Evolutionary conservation across 768 basidiomycete genomes (phyloP).

Genomic region (Pulveroboletus sp.): DNA sequence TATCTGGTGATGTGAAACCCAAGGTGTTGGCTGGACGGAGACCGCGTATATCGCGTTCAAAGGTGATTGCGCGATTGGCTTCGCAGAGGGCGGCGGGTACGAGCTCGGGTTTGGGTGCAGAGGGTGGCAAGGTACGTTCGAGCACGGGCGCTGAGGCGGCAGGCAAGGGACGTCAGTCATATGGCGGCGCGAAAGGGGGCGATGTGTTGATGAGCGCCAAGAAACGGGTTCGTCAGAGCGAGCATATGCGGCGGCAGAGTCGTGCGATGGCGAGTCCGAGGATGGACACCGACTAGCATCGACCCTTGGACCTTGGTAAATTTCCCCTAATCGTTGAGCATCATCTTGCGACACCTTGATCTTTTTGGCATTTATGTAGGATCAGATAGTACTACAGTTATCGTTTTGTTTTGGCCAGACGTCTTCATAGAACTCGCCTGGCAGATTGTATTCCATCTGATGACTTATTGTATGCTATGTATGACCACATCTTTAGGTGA

Average conservation of each 20-base stretch:
- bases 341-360: slow-evolving; percentile 11
- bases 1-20: slow-evolving; percentile 19
- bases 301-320: too few species aligned
- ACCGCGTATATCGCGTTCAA: slow-evolving; percentile 79
- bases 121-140: slow-evolving; percentile 41
- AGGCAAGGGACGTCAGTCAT: slow-evolving; percentile 23
- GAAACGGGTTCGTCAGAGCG: slow-evolving; percentile 74
- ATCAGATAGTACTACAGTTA: slow-evolving; percentile 14
- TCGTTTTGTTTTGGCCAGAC: not conserved
- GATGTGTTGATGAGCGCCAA: slow-evolving; percentile 61
- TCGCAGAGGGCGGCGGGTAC: slow-evolving; percentile 56
- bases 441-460: not conserved
- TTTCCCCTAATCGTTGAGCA: too few species aligned
- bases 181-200: slow-evolving; percentile 29
- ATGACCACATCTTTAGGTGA: too few species aligned
- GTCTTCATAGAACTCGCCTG: too few species aligned
- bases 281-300: slow-evolving; percentile 17
- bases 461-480: slow-evolving; percentile 9
- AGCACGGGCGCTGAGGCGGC: slow-evolving; percentile 43
- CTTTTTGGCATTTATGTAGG: slow-evolving; percentile 3
- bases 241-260: slow-evolving; percentile 61
- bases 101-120: slow-evolving; percentile 6
- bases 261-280: slow-evolving; percentile 21
- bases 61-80: slow-evolving; percentile 73
- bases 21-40: slow-evolving; percentile 47